Conservation (phyloP, 2,329 filamentous ascomycete genomes). For the Aspergillus unguis region DNA sequence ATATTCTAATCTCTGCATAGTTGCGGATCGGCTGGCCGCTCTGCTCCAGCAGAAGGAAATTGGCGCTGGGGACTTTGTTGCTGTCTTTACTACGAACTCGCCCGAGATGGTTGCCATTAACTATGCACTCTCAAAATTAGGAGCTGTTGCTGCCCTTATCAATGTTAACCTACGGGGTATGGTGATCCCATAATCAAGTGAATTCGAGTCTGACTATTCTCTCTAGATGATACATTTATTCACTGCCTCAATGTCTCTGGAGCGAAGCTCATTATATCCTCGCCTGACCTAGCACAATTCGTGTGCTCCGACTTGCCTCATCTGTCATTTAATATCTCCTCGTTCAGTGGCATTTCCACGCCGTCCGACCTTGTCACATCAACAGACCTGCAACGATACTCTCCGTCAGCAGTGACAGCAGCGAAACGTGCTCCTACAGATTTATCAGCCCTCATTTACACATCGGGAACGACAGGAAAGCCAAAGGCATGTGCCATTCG, state of each 20-base stretch:
- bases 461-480: conserved; percentile 48
- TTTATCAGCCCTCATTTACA: conserved; percentile 44
- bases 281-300: conserved; percentile 41
- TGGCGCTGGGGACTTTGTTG: conserved; percentile 41
- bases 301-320: conserved; percentile 36
- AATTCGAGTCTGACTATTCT: not conserved
- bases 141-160: conserved; percentile 45
- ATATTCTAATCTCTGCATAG: conserved; percentile 24
- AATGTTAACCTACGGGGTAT: conserved; percentile 48
- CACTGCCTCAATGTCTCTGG: conserved; percentile 46
- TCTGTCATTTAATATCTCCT: conserved; percentile 37
- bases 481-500: conserved; percentile 46
- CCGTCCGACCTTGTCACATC: conserved; percentile 25
- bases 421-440: conserved; percentile 37
- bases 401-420: conserved; percentile 21
- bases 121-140: conserved; percentile 47
- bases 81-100: conserved; percentile 49
- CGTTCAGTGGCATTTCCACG: conserved; percentile 32
- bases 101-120: conserved; percentile 48
- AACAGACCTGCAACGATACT: conserved; percentile 26
- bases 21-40: conserved; percentile 45
- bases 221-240: conserved; percentile 42
- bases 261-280: conserved; percentile 43
- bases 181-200: not conserved
- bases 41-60: conserved; percentile 40